A percentile compares a stretch with the other conserved stretches of the same genome.
Evolutionary conservation across 257 asterid species (phyloP).

Genomic region (Echium plantagineum): DNA sequence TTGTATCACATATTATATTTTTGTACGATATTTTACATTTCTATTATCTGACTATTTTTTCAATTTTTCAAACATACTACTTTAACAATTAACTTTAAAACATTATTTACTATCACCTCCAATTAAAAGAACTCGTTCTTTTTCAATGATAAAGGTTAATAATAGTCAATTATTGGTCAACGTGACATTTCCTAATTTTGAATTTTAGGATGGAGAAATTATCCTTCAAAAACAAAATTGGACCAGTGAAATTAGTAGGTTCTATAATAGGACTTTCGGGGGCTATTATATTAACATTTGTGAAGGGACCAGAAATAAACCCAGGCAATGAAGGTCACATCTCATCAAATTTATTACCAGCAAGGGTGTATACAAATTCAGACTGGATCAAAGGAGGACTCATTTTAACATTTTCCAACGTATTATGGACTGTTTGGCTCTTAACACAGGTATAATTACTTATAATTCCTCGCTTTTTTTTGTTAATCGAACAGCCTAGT

Average conservation of each 20-base stretch:
- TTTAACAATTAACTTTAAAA: no score
- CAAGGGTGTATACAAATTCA: slow-evolving; percentile 12
- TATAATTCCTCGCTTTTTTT: no score
- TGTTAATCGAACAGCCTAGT: no score
- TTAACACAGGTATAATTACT: slow-evolving; percentile 38
- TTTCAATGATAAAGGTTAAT: no score
- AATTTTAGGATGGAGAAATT: slow-evolving; percentile 36
- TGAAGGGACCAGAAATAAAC: slow-evolving; percentile 47
- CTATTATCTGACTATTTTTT: no score
- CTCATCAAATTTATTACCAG: slow-evolving; percentile 5
- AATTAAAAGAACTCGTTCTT: no score
- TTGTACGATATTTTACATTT: no score
- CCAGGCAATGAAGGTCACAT: background rate
- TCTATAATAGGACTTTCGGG: slow-evolving; percentile 34
- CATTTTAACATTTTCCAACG: slow-evolving; percentile 45
- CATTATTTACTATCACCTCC: no score
- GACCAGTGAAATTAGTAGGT: slow-evolving; percentile 37
- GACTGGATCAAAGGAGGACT: slow-evolving; percentile 47
- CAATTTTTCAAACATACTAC: no score
- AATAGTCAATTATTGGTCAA: no score
- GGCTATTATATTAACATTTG: slow-evolving; percentile 48
- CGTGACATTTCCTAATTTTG: no score
- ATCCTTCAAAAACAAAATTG: slow-evolving; percentile 28
- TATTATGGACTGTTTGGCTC: slow-evolving; percentile 48
- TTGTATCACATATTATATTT: no score